Evolutionary conservation across 2,329 filamentous ascomycete genomes (phyloP).

Genomic region (Hypoxylon sp.): DNA sequence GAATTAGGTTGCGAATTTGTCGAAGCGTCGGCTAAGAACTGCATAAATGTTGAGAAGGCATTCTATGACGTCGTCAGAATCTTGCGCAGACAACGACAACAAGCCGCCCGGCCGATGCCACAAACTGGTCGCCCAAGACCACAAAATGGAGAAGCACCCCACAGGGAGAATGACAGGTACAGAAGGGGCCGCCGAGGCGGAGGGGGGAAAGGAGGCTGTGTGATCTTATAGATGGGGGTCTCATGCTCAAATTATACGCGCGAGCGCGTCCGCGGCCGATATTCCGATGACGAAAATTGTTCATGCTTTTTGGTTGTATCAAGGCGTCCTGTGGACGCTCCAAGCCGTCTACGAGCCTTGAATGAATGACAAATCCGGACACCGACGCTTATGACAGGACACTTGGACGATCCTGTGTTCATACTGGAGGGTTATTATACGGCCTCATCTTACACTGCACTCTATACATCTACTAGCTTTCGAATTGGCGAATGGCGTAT

Average conservation of each 20-base stretch:
- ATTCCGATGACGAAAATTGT: conserved; percentile 46
- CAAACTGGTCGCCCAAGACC: conserved; percentile 44
- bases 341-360: conserved; percentile 9
- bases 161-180: conserved; percentile 45
- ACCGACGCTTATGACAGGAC: conserved; percentile 35
- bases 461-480: conserved; percentile 53
- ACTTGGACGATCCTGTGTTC: conserved; percentile 45
- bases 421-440: conserved; percentile 49
- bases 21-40: conserved; percentile 97
- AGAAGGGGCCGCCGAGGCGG: conserved; percentile 53
- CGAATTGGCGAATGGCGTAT: conserved; percentile 61
- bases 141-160: conserved; percentile 48
- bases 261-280: conserved; percentile 46
- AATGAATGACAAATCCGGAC: conserved; percentile 36
- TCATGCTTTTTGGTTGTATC: conserved; percentile 42
- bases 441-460: conserved; percentile 51
- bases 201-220: conserved; percentile 53
- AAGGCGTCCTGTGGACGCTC: conserved; percentile 23
- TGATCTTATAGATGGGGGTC: conserved; percentile 58
- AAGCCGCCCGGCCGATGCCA: conserved; percentile 59
- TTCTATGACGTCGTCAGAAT: conserved; percentile 98
- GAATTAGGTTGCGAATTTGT: conserved; percentile 97
- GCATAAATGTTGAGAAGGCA: conserved; percentile 97
- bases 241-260: conserved; percentile 37
- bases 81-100: conserved; percentile 84